Conservation (phyloP, 108 stramenopile species). For the Seminavis robusta region DNA sequence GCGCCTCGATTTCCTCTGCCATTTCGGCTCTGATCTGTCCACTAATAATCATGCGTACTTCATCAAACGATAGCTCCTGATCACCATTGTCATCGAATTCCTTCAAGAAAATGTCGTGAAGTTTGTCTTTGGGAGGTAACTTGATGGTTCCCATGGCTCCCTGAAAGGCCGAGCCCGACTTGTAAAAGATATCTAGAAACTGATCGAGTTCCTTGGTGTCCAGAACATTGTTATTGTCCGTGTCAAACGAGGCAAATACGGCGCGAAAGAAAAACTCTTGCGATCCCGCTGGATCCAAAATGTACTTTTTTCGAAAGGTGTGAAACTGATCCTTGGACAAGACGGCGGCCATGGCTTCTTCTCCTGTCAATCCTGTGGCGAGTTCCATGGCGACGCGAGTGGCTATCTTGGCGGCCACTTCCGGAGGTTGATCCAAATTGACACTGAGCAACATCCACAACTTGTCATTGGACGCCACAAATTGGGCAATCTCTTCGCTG, state of each 20-base stretch:
- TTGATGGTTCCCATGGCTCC: no score
- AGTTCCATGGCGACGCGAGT: constrained; percentile 5
- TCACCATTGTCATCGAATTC: constrained; percentile 6
- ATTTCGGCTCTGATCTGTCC: no score
- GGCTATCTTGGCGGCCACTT: no score
- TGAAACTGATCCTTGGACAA: constrained; percentile 10
- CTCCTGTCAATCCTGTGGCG: background rate
- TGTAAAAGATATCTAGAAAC: constrained; percentile 18
- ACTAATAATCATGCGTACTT: no score
- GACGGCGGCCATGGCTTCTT: constrained; percentile 1
- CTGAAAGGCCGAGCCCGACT: background rate
- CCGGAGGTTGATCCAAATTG: no score
- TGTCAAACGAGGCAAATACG: constrained; percentile 15
- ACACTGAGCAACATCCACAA: no score
- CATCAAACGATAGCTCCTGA: constrained; percentile 1
- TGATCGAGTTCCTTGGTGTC: constrained; percentile 6
- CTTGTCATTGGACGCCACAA: no score
- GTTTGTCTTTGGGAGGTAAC: background rate
- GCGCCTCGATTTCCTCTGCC: no score
- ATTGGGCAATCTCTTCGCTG: no score
- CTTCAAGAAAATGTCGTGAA: background rate
- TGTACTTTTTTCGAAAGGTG: background rate
- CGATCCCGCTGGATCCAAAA: constrained; percentile 10
- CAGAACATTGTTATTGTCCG: constrained; percentile 10
- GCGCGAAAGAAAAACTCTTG: constrained; percentile 19